Base-by-base conservation (phyloP, 768 basidiomycete genomes). In the Melanogaster broomeanus region DNA sequence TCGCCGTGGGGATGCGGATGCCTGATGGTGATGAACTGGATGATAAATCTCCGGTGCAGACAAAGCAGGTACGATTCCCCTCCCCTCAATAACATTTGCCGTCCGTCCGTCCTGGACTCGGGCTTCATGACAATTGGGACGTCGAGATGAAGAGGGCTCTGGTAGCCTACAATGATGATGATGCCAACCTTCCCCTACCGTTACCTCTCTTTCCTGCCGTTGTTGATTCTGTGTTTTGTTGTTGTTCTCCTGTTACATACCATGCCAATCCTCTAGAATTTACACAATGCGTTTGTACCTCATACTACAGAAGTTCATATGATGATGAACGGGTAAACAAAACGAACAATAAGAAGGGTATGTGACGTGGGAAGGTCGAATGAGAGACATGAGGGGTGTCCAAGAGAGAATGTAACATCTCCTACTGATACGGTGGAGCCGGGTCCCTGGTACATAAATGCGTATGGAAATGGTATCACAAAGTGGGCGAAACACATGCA, bases 1-100 rank as follows among this genome's bases (percentile, higher is more conserved):
- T 45, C 15, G 21, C 11, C 2, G 31, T 44, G 38, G 21, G 28
- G 28, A 39, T 31, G 21, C 15, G 28, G 28, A 39, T 31, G 21
- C 15, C 15, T 15, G 31, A 45, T 13, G 27, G 15, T 27, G 7
- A 16, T 9, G 25, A n/a, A 30, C 18, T 19, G 30, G 45, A 38
- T 13, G 24, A 5, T 33, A n/a, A 12, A 3, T 7, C 16, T 7
- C 12, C 39, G 22, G 30, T 21, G 12, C 56, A 35, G 15, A 38
- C 53, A 21, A 68, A 60, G 60, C 43, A 62, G 19, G 67, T 68
- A 31, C 70, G 60, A 53, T 73, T 76, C 63, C 70, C 72, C 49
- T 48, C 63, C 0, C 27, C 52, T 43, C 65, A 76, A 72, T 74
- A 65, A 72, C 72, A 67, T 52, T 53, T 45, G 61, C 52, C 42